Conservation (phyloP, 2,329 filamentous ascomycete genomes). For the Diatrype stigma region DNA sequence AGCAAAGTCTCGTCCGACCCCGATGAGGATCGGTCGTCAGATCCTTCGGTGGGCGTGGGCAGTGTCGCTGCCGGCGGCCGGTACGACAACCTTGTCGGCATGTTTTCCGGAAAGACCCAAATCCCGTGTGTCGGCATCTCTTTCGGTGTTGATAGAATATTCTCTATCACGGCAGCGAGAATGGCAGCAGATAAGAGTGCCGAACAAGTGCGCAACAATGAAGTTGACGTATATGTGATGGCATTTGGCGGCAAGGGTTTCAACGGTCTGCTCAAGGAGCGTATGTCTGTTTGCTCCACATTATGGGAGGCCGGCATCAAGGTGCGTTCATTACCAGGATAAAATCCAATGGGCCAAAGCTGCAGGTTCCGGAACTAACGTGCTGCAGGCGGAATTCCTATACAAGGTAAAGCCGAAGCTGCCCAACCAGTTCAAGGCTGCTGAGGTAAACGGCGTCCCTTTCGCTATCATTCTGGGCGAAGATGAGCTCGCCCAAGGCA, state of each 20-base stretch:
- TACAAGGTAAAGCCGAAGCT: conserved; percentile 91
- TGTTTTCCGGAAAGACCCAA: conserved; percentile 68
- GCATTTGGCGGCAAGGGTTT: conserved; percentile 86
- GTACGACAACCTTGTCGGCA: conserved; percentile 73
- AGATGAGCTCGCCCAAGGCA: conserved; percentile 77
- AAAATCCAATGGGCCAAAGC: background rate
- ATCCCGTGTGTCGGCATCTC: conserved; percentile 77
- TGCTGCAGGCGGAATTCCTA: conserved; percentile 67
- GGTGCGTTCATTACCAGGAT: conserved; percentile 35
- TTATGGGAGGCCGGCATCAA: conserved; percentile 89
- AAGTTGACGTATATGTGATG: conserved; percentile 93
- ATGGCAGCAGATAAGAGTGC: conserved; percentile 44
- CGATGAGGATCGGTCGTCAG: conserved; percentile 59
- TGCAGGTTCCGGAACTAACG: conserved; percentile 16
- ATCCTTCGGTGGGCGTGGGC: conserved; percentile 68
- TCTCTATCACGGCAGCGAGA: conserved; percentile 69
- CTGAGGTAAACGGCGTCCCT: conserved; percentile 74
- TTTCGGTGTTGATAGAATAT: conserved; percentile 76
- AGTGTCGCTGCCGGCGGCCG: conserved; percentile 72
- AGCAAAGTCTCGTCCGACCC: conserved; percentile 41
- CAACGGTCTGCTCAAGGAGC: conserved; percentile 73
- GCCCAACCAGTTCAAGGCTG: conserved; percentile 84
- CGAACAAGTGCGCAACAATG: conserved; percentile 58
- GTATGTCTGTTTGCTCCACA: conserved; percentile 71
- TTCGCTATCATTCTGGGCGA: conserved; percentile 88